Conservation (phyloP, 202 grass and related monocot species). For the Setaria italica region DNA sequence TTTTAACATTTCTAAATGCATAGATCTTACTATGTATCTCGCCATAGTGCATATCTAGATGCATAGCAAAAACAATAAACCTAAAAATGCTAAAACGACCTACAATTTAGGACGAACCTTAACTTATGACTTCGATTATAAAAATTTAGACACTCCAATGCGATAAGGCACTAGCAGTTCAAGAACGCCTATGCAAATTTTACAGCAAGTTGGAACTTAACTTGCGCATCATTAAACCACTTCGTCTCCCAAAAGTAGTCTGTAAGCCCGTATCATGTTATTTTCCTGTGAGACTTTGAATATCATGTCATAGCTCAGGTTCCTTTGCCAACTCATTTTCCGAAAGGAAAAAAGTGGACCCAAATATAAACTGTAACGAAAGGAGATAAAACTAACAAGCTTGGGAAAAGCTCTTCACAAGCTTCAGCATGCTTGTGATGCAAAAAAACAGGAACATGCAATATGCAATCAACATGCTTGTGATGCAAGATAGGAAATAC, state of each 20-base stretch:
- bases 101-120: no score
- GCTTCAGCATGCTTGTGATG: background rate
- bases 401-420: background rate
- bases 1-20: no score
- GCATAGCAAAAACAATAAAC: no score
- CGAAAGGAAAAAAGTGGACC: background rate
- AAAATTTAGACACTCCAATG: no score
- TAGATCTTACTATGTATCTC: no score
- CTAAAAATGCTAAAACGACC: no score
- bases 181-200: background rate
- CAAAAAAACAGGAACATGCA: background rate
- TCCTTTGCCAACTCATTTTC: background rate
- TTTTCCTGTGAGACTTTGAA: background rate
- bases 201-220: background rate
- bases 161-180: background rate
- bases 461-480: background rate
- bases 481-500: background rate
- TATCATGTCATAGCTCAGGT: background rate
- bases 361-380: no score
- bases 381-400: no score
- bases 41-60: no score
- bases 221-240: background rate
- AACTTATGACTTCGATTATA: no score
- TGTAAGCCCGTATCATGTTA: background rate
- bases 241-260: background rate